These are phyloP conservation scores for Cinnamomum micranthum DNA, from an alignment of 164 flowering plant genomes.

Conservation along the genomic window DNA sequence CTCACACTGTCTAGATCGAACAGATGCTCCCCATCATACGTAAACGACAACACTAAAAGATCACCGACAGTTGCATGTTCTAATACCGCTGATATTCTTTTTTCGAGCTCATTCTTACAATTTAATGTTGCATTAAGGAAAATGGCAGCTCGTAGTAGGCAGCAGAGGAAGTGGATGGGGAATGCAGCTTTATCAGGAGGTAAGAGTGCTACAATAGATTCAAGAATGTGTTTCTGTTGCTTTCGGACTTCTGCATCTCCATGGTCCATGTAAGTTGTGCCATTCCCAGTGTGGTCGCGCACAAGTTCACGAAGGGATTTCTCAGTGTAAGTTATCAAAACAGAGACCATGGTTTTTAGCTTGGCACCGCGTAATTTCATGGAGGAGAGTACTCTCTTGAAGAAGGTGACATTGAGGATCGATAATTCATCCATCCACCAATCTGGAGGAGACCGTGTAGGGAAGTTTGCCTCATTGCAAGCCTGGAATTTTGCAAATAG, in stretches of 20 bases:
- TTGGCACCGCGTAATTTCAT: conserved; percentile 72
- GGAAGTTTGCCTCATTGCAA: conserved; percentile 75
- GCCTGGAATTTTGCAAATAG: conserved; percentile 32
- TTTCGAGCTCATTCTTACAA: conserved; percentile 76
- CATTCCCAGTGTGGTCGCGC: conserved; percentile 56
- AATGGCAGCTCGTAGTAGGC: conserved; percentile 74
- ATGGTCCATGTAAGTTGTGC: conserved; percentile 21
- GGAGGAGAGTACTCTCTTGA: conserved; percentile 42
- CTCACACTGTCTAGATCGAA: conserved; percentile 84
- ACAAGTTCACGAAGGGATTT: conserved; percentile 59
- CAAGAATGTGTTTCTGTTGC: conserved; percentile 37
- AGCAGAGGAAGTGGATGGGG: conserved; percentile 69
- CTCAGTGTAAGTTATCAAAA: conserved; percentile 70
- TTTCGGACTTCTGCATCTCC: conserved; percentile 23
- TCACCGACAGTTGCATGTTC: conserved; percentile 85
- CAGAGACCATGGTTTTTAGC: conserved; percentile 47
- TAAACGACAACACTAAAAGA: conserved; percentile 61
- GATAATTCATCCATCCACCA: conserved; percentile 94
- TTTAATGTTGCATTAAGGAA: conserved; percentile 40
- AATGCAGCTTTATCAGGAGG: conserved; percentile 68
- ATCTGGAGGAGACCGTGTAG: conserved; percentile 70
- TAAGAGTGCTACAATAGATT: conserved; percentile 54
- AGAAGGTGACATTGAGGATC: conserved; percentile 42
- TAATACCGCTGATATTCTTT: conserved; percentile 51
- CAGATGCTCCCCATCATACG: conserved; percentile 75